Conservation (phyloP, 2,329 filamentous ascomycete genomes). For the Botryotinia calthae region DNA sequence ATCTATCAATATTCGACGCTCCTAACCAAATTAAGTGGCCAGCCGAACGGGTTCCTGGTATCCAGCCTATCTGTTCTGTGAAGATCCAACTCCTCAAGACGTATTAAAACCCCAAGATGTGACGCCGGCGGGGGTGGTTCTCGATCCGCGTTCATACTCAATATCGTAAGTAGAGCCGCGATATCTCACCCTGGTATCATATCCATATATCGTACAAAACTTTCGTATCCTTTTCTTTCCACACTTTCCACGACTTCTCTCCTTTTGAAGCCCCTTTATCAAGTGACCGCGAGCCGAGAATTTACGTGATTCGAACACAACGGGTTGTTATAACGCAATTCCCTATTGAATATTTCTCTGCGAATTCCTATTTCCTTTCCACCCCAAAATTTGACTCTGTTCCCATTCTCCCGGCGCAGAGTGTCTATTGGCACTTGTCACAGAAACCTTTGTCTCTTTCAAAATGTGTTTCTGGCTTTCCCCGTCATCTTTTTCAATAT, state of each 20-base stretch:
- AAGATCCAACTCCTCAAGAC: neutral
- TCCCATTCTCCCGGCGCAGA: conserved; percentile 30
- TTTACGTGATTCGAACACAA: too few species aligned
- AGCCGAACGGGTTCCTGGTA: neutral
- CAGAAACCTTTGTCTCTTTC: conserved; percentile 39
- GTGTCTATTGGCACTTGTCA: conserved; percentile 27
- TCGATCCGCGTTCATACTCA: neutral
- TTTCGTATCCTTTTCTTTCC: neutral
- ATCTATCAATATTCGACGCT: neutral
- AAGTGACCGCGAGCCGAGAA: neutral
- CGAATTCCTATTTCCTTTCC: neutral
- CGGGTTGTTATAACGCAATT: neutral
- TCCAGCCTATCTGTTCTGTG: neutral
- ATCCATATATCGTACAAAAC: conserved; percentile 1
- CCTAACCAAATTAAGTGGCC: neutral
- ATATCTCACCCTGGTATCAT: conserved; percentile 11
- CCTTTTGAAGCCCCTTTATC: neutral
- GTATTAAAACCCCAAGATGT: neutral
- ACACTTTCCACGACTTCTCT: neutral
- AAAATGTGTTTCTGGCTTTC: conserved; percentile 43
- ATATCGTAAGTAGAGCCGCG: neutral
- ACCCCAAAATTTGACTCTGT: neutral
- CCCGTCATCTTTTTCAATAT: conserved; percentile 28
- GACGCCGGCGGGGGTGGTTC: neutral
- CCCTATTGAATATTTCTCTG: neutral